Percentiles rank a stretch among this genome's conserved stretches.
Evolutionary conservation across 2,329 filamentous ascomycete genomes (phyloP).

Genomic region (Botrytis hyacinthi): DNA sequence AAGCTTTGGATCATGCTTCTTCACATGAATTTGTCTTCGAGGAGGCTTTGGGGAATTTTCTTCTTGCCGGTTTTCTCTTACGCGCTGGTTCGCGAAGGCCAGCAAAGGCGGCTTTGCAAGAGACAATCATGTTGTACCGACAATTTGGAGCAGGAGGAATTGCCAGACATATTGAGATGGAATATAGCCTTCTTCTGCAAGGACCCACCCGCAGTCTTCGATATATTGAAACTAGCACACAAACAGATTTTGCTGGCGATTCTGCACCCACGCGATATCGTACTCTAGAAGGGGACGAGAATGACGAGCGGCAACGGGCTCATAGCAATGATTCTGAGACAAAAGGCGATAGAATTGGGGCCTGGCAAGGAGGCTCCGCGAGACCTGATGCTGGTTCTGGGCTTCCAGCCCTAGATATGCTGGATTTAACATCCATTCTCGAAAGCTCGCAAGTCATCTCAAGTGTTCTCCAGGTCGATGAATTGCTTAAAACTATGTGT

Average conservation of each 20-base stretch:
- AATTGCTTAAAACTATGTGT: conserved; percentile 76
- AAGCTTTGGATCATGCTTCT: conserved; percentile 68
- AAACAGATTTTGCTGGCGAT: conserved; percentile 68
- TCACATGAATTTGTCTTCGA: conserved; percentile 67
- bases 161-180: conserved; percentile 63
- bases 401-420: conserved; percentile 76
- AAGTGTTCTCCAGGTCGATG: conserved; percentile 72
- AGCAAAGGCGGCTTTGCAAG: conserved; percentile 65
- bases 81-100: conserved; percentile 63
- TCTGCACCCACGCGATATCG: conserved; percentile 52
- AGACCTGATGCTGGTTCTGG: conserved; percentile 58
- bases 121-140: conserved; percentile 66
- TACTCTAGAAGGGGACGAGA: conserved; percentile 43
- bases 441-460: conserved; percentile 78
- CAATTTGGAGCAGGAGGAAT: conserved; percentile 69
- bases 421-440: conserved; percentile 75
- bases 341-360: conserved; percentile 58
- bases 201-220: conserved; percentile 58
- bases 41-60: conserved; percentile 69
- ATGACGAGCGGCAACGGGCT: conserved; percentile 44
- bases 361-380: conserved; percentile 59
- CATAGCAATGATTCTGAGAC: conserved; percentile 43
- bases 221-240: conserved; percentile 61
- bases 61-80: conserved; percentile 71
- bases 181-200: conserved; percentile 65